A percentile compares a stretch with the other conserved stretches of the same genome.
phyloP scores from a whole-genome alignment of 2,329 filamentous ascomycete genomes.

The Fusarium domesticum region DNA sequence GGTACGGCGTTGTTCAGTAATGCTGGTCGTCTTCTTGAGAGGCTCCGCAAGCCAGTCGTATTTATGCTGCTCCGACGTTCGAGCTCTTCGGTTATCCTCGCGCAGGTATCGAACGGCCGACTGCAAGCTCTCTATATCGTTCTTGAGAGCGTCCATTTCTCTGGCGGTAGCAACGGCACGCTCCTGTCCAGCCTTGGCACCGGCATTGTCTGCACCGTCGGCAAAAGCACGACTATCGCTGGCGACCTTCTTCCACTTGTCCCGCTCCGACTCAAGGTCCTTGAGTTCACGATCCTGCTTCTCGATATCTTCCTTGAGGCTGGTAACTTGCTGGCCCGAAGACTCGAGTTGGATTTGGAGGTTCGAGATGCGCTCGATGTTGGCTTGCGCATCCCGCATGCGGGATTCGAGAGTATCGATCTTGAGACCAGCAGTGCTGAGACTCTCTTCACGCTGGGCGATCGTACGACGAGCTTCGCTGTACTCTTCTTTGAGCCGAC shows the following conservation, averaged over 20 bases:
- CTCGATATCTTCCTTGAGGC: slow-evolving; percentile 62
- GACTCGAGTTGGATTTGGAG: slow-evolving; percentile 59
- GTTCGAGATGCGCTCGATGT: slow-evolving; percentile 65
- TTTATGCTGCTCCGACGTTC: slow-evolving; percentile 53
- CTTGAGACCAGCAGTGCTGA: slow-evolving; percentile 85
- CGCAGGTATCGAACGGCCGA: slow-evolving; percentile 65
- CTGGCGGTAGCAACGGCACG: slow-evolving; percentile 66
- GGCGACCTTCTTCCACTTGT: slow-evolving; percentile 69
- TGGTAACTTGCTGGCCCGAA: slow-evolving; percentile 47
- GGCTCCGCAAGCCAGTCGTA: slow-evolving; percentile 63
- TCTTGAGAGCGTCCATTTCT: slow-evolving; percentile 69
- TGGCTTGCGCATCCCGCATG: slow-evolving; percentile 79
- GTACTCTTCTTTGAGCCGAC: slow-evolving; percentile 74
- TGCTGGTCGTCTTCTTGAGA: slow-evolving; percentile 45
- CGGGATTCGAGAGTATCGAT: slow-evolving; percentile 89
- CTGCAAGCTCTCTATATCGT: slow-evolving; percentile 63
- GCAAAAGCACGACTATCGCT: slow-evolving; percentile 57
- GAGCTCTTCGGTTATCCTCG: slow-evolving; percentile 62
- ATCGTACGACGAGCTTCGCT: slow-evolving; percentile 71
- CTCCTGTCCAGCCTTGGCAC: slow-evolving; percentile 59
- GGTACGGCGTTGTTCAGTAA: slow-evolving; percentile 47
- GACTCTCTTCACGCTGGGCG: slow-evolving; percentile 72
- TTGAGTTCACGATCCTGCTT: slow-evolving; percentile 66
- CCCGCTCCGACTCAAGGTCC: slow-evolving; percentile 61
- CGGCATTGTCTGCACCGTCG: slow-evolving; percentile 50